Conservation (phyloP, 306 rosid species). For the Oemleria cerasiformis region DNA sequence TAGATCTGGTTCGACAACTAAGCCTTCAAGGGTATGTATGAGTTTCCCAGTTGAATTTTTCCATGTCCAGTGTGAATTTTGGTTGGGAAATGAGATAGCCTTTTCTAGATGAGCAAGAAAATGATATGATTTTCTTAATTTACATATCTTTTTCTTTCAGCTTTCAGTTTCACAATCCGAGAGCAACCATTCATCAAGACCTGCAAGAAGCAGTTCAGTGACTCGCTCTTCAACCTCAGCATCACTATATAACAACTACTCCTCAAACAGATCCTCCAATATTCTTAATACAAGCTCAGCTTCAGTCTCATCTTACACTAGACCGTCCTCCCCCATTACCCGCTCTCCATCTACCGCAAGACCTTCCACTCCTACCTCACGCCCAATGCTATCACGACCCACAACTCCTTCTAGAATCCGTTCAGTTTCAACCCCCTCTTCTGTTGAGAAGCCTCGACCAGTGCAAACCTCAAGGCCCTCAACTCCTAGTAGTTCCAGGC, state of each 20-base stretch:
- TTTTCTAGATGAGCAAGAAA: background rate
- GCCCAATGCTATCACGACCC: conserved; percentile 55
- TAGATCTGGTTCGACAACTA: conserved; percentile 65
- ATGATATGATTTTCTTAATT: conserved; percentile 10
- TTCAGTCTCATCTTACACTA: conserved; percentile 84
- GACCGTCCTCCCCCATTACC: conserved; percentile 81
- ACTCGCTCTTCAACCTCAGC: conserved; percentile 72
- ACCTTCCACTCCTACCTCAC: conserved; percentile 87
- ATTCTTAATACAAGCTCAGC: conserved; percentile 96
- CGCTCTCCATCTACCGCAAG: conserved; percentile 60
- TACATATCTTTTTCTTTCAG: conserved; percentile 48
- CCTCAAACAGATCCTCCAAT: conserved; percentile 71
- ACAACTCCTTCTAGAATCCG: conserved; percentile 86
- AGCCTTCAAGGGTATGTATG: conserved; percentile 74
- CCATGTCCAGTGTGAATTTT: conserved; percentile 11
- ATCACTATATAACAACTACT: conserved; percentile 55
- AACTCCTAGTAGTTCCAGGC: conserved; percentile 91
- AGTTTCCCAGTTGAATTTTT: conserved; percentile 19
- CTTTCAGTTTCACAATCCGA: conserved; percentile 88
- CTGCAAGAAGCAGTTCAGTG: conserved; percentile 93
- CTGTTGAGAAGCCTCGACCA: conserved; percentile 60
- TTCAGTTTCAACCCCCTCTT: conserved; percentile 44
- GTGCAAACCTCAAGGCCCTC: conserved; percentile 78
- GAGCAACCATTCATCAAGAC: conserved; percentile 62
- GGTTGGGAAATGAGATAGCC: background rate